These are phyloP conservation scores for Mycocentrospora acerina DNA, from an alignment of 2,329 filamentous ascomycete species.

Conservation along the genomic window DNA sequence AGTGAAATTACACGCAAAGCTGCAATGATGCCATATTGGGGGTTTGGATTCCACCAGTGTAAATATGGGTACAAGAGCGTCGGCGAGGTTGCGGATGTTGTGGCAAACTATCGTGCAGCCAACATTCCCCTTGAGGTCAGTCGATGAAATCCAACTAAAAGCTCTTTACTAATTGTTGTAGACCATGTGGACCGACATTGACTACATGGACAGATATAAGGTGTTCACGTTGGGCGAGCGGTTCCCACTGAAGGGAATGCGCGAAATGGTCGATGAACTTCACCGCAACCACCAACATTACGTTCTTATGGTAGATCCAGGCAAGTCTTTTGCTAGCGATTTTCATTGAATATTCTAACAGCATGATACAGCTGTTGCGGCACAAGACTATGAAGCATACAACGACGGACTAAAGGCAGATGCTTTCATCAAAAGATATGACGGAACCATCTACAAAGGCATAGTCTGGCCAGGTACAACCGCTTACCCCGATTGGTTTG, in stretches of 20 bases:
- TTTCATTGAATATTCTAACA: slow-evolving; percentile 35
- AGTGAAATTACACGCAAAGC: slow-evolving; percentile 49
- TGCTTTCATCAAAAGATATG: slow-evolving; percentile 53
- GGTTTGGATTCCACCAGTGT: slow-evolving; percentile 54
- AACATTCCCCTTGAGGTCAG: slow-evolving; percentile 69
- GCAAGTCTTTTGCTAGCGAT: slow-evolving; percentile 2
- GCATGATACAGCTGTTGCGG: slow-evolving; percentile 55
- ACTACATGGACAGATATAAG: slow-evolving; percentile 63
- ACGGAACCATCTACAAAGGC: slow-evolving; percentile 60
- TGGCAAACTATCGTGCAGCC: slow-evolving; percentile 65
- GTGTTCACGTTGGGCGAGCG: slow-evolving; percentile 66
- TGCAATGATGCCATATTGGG: slow-evolving; percentile 55
- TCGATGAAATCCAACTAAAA: no score
- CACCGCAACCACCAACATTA: slow-evolving; percentile 69
- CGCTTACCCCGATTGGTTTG: slow-evolving; percentile 77
- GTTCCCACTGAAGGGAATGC: slow-evolving; percentile 63
- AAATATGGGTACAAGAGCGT: slow-evolving; percentile 55
- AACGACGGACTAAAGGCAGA: slow-evolving; percentile 60
- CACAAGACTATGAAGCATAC: slow-evolving; percentile 55
- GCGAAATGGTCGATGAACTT: slow-evolving; percentile 64
- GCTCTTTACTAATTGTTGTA: no score
- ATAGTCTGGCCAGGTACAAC: slow-evolving; percentile 77
- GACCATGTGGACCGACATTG: slow-evolving; percentile 56
- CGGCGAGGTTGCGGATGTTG: slow-evolving; percentile 64
- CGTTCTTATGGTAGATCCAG: slow-evolving; percentile 76